These are phyloP conservation scores for Osmanthus fragrans DNA, from an alignment of 257 asterid genomes.

Conservation along the genomic window DNA sequence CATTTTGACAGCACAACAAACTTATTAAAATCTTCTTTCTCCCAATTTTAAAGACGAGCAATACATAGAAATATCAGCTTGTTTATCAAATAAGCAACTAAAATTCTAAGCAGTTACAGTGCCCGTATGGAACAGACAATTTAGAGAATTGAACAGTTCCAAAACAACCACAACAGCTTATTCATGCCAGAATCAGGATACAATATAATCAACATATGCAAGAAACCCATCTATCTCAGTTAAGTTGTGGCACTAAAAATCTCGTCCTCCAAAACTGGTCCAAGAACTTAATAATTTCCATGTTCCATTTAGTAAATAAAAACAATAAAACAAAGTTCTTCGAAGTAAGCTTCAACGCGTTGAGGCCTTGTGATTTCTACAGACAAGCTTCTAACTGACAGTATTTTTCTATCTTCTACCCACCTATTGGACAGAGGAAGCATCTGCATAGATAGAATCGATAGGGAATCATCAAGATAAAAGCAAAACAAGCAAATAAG, in stretches of 20 bases:
- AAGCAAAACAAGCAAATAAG: slow-evolving; percentile 6
- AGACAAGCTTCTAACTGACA: slow-evolving; percentile 21
- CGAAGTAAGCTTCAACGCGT: no score
- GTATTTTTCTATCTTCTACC: slow-evolving; percentile 27
- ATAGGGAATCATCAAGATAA: background rate
- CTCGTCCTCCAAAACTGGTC: background rate
- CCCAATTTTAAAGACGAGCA: no score
- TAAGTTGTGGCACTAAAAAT: background rate
- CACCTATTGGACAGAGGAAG: slow-evolving; percentile 23
- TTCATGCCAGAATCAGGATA: background rate
- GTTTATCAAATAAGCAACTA: no score
- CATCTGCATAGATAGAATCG: background rate
- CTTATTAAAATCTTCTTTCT: no score
- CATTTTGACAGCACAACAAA: no score
- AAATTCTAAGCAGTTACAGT: no score
- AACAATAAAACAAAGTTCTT: slow-evolving; percentile 12
- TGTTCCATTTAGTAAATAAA: slow-evolving; percentile 22
- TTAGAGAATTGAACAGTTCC: background rate
- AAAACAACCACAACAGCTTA: background rate
- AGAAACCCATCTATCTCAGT: background rate
- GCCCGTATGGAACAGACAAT: background rate
- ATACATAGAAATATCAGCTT: no score
- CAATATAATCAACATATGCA: background rate
- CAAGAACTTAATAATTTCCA: slow-evolving; percentile 12
- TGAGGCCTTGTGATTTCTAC: slow-evolving; percentile 22